Base-by-base conservation (phyloP, 176 grass and related monocot genomes). In the Saccharum spontaneum region DNA sequence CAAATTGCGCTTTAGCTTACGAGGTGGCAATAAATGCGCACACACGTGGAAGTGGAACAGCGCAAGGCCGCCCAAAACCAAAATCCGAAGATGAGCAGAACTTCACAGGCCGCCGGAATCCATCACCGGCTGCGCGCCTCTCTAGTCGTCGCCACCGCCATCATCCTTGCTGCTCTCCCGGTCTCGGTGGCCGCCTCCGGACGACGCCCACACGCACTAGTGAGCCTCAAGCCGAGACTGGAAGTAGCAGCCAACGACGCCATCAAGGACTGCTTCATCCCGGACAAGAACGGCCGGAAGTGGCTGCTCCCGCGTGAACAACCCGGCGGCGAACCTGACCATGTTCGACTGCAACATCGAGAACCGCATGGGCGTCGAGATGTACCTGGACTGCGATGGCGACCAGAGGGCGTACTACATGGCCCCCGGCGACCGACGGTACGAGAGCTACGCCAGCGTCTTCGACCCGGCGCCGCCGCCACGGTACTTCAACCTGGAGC, bases 331-430 rank as follows among this genome's bases (percentile, higher is more conserved):
- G 15, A 31, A 59, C 12, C 23, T 39, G 22, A 76, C 82, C 43
- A 11, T 6, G 33, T 84, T 84, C 62, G 43, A 24, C 5, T 84
- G 72, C 82, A 11, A 34, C 5, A 30, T 84, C 60, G 73, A 84
- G 82, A 76, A 77, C 73, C 82, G n/a, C 12, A 37, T 84, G 82
- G 28, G 82, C 15, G 50, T 9, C 6, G 10, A 44, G 7, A 65
- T 79, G 38, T 24, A 18, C 57, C 12, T 78, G 4, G 20, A 64
- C 38, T 79, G 74, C 46, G 37, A 55, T 1, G 45, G 67, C 23
- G 64, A 59, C 15, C 4, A 6, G n/a, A 15, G 20, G 23, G 1
- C 8, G 15, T n/a, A 43, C 46, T 14, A 13, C 34, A 7, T 39
- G 1, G 13, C 10, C 8, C 13, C 71, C 2, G 82, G 44, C 17